Conservation (phyloP, 768 basidiomycete genomes). For the Panaeolus cyanescens region DNA sequence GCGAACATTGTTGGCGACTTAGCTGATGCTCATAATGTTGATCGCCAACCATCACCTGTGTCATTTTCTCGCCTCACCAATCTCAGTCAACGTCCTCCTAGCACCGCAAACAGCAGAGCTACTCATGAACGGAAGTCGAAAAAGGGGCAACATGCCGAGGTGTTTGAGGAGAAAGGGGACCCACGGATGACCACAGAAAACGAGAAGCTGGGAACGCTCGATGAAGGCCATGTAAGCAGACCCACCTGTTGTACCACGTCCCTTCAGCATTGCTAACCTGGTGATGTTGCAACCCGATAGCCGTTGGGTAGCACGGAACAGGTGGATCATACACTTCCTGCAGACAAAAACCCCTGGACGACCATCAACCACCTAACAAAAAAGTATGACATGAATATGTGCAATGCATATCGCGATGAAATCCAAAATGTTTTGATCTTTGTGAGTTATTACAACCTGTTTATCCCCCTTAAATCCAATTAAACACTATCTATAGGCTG, state of each 20-base stretch:
- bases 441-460: slow-evolving; percentile 11
- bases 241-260: background rate
- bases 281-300: background rate
- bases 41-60: background rate
- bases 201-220: background rate
- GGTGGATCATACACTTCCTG: background rate
- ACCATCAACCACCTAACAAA: background rate
- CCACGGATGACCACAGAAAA: background rate
- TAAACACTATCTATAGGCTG: slow-evolving; percentile 8
- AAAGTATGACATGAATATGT: slow-evolving; percentile 11
- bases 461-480: background rate
- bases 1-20: background rate
- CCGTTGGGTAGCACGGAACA: slow-evolving; percentile 1
- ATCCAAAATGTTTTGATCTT: slow-evolving; percentile 28
- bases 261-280: background rate
- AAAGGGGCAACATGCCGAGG: background rate
- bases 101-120: background rate
- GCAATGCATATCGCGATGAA: slow-evolving; percentile 25
- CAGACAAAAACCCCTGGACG: background rate
- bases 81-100: background rate
- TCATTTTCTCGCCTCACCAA: background rate
- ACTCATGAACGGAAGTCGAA: background rate
- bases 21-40: background rate
- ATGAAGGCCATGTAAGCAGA: background rate
- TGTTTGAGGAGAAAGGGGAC: background rate